A percentile compares a stretch with the other conserved stretches of the same genome.
Conservation (phyloP, 345 rosid genomes). For the Murraya paniculata region DNA sequence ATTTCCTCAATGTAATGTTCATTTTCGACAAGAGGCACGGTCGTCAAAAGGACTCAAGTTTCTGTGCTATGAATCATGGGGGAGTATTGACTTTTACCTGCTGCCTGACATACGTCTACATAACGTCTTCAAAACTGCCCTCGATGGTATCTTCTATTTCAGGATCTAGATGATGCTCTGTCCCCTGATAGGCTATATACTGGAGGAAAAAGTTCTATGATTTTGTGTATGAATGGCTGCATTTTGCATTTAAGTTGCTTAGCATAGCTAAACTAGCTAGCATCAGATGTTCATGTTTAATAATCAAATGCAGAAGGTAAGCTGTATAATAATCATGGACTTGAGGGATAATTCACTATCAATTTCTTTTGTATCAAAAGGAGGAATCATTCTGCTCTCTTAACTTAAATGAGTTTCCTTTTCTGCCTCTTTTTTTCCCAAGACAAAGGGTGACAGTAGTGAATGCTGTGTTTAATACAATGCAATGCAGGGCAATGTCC, state of each 20-base stretch:
- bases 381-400: not conserved
- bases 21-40: no score
- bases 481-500: slow-evolving; percentile 18
- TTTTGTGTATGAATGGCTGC: not conserved
- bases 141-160: not conserved
- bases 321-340: not conserved
- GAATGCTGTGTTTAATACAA: no score
- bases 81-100: no score
- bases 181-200: not conserved
- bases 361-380: not conserved
- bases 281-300: not conserved
- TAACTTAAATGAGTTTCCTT: not conserved
- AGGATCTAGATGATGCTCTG: not conserved
- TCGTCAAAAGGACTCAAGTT: no score
- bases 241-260: not conserved
- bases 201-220: not conserved
- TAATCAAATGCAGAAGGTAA: not conserved
- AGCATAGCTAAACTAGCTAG: not conserved
- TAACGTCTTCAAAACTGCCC: no score
- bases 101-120: no score
- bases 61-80: no score
- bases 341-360: not conserved
- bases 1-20: not conserved
- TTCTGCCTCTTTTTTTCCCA: not conserved
- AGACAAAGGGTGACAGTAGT: no score